Evolutionary conservation across 345 rosid species (phyloP), one percentile per base, ranked within the genome.

Genomic region (Camelina hispida): DNA sequence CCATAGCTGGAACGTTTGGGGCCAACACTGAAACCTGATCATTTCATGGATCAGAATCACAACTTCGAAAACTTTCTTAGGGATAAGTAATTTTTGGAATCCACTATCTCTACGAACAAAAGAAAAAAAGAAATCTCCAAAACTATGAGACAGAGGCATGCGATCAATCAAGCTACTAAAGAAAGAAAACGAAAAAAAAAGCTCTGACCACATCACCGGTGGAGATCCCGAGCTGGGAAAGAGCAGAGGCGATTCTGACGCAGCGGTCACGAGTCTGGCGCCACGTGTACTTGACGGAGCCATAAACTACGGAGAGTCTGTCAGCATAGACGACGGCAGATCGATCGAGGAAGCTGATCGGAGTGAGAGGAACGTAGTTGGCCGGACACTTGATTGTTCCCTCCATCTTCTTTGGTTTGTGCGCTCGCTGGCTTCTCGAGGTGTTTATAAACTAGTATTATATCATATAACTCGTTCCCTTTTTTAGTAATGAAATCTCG

Each of bases 1-100:
- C 77, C 88, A 85, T 87, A 18, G 97, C 93, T 28, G 90, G 96
- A 75, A 93, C 79, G 57, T 90, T 87, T 15, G 91, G 91, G 18
- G 90, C 84, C 79, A 93, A 72, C 8, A 83, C 83, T 3, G 92
- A 88, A 52, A 93, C 91, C 96, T 88, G 62, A 15, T 59, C 0
- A 60, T 2, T 6, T 40, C 9, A 43, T 37, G 47, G 15, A 22
- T 5, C 30, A 59, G 22, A 62, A 7, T 60, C 8, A 42, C 16
- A 35, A n/a, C 3, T 6, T 18, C n/a, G 40, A 25, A 55, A 54
- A n/a, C 14, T 34, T 11, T 48, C 57, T 37, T 43, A 62, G 9
- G 8, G 37, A 62, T 62, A 25, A 22, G 12, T n/a, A 23, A 22
- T 15, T 4, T 22, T 7, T 5, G n/a, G n/a, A n/a, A n/a, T n/a